Conservation (phyloP, 179 eudicot genomes). For the Beta macrorhiza region DNA sequence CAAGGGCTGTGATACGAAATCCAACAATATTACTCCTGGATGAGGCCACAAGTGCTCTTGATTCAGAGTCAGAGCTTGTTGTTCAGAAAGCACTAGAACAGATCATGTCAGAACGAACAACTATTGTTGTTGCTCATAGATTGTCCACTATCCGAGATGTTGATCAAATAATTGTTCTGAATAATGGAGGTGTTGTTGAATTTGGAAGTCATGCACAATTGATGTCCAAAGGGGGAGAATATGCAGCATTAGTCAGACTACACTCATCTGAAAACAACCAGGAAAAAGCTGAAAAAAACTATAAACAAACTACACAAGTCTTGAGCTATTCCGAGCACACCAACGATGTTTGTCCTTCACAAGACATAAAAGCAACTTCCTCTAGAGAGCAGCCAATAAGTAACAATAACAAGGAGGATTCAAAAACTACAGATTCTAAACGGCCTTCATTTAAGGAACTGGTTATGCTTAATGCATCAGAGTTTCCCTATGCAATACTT, state of each 20-base stretch:
- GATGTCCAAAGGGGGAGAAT: conserved; percentile 46
- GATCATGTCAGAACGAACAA: conserved; percentile 53
- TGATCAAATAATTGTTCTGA: conserved; percentile 50
- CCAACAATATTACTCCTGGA: conserved; percentile 68
- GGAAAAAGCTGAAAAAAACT: conserved; percentile 18
- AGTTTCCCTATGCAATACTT: conserved; percentile 57
- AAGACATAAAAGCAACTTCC: conserved; percentile 18
- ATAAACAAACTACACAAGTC: conserved; percentile 4
- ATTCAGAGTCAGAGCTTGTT: conserved; percentile 59
- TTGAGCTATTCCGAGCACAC: conserved; percentile 13
- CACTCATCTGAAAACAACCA: conserved; percentile 38
- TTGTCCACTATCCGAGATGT: conserved; percentile 55
- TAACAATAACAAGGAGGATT: neutral
- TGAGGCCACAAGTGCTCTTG: conserved; percentile 86
- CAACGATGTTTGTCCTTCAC: conserved; percentile 6
- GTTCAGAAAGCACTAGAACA: conserved; percentile 62
- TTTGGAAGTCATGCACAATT: conserved; percentile 51
- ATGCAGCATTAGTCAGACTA: conserved; percentile 46
- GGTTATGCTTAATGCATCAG: conserved; percentile 46
- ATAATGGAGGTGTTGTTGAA: conserved; percentile 48
- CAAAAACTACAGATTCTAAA: neutral
- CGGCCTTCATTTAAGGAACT: conserved; percentile 54
- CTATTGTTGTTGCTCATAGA: conserved; percentile 64
- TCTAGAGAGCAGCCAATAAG: conserved; percentile 19
- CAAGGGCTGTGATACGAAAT: conserved; percentile 61